A percentile compares a stretch with the other conserved stretches of the same genome.
Conservation (phyloP, 2,329 filamentous ascomycete genomes). For the Paecilomyces sp. region DNA sequence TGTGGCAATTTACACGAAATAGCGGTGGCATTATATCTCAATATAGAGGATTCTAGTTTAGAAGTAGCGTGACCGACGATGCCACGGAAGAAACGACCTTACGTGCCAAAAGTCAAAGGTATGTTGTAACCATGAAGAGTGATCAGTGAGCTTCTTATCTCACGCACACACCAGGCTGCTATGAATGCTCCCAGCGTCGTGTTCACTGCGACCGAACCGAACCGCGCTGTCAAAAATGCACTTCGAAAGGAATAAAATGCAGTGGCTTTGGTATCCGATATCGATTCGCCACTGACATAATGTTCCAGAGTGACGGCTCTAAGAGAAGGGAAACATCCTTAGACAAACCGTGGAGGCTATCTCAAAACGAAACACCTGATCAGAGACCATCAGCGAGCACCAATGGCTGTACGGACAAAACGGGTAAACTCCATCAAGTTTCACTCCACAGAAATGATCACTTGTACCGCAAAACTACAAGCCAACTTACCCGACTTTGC, state of each 20-base stretch:
- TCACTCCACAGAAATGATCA: too few relatives aligned
- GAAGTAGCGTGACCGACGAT: neutral
- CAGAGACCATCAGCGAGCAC: neutral
- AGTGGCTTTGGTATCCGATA: neutral
- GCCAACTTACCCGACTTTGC: too few relatives aligned
- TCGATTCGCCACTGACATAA: neutral
- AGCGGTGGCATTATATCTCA: neutral
- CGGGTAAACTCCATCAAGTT: too few relatives aligned
- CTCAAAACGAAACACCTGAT: neutral
- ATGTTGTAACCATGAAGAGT: neutral
- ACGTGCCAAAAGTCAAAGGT: neutral
- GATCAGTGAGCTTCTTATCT: neutral
- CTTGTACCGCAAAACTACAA: too few relatives aligned
- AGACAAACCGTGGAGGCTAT: neutral
- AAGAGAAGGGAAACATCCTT: neutral
- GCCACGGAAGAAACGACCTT: neutral
- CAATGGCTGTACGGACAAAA: too few relatives aligned
- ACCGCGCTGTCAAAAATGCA: neutral
- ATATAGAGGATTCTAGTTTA: neutral
- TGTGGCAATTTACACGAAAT: too few relatives aligned
- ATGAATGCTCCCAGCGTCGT: neutral
- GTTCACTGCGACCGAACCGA: neutral
- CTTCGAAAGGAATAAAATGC: neutral
- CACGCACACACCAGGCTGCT: neutral
- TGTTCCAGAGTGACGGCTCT: neutral